Base-by-base conservation (phyloP, 352 stramenopile species). In the Phytopythium helicoides region DNA sequence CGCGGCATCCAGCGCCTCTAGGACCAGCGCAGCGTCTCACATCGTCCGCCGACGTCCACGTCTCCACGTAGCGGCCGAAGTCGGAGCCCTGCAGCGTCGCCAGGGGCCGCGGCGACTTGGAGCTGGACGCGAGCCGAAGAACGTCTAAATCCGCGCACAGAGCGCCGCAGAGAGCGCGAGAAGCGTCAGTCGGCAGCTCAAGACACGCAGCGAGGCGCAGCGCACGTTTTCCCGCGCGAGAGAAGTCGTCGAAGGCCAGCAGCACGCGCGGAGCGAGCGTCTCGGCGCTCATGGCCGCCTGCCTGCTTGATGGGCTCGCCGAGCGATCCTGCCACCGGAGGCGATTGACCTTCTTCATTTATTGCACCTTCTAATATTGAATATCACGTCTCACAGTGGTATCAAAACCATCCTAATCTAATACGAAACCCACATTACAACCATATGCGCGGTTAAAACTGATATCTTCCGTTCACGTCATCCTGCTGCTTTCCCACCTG, bases 171-270 rank as follows among this genome's bases (percentile, higher is more conserved):
- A 56, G 16, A 54, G 26, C 1, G 22, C n/a, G 26, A 54, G 38
- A 11, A 46, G 36, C 37, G 33, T 28, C 14, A 36, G 36, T 10
- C 1, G 26, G 28, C n/a, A 59, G 25, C 19, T 31, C 40, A 18
- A 35, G 10, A 35, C 7, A 21, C 9, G 19, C 2, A 25, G 14
- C 4, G 3, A 0, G 6, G 6, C 12, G 40, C 9, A 4, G 19
- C 74, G 60, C 67, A 89, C 79, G 65, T 42, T 72, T 68, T n/a
- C 74, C 76, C 9, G 79, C 76, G 33, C 61, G 62, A 28, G 79
- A 85, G 47, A 87, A 84, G 66, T 89, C 79, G 52, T 89, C 73
- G 51, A 89, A 87, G 31, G 79, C 72, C 35, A 89, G 66, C 54
- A 82, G 68, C 42, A 85, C 74, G 40, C 64, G 55, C 19, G 59